phyloP scores from a whole-genome alignment of 495 filamentous ascomycete species.

The Neurospora intermedia region DNA sequence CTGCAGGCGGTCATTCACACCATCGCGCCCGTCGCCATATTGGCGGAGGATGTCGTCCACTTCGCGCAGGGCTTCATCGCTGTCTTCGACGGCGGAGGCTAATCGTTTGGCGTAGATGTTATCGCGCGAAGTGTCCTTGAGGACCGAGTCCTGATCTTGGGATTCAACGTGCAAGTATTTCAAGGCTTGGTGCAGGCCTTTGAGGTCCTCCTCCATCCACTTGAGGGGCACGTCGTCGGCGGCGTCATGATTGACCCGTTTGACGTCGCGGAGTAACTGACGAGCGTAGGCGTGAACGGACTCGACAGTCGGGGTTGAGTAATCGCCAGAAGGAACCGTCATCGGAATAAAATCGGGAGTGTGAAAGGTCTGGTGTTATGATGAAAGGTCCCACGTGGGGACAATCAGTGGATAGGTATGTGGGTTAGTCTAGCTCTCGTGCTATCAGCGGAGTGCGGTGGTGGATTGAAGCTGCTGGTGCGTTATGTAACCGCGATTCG shows the following conservation, averaged over 20 bases:
- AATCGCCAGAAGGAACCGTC: conserved; percentile 1
- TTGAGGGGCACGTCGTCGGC: conserved; percentile 23
- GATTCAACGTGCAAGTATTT: conserved; percentile 39
- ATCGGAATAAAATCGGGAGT: conserved; percentile 5
- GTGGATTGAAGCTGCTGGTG: no score
- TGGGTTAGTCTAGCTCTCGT: not conserved
- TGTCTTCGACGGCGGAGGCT: conserved; percentile 35
- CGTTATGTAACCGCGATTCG: not conserved
- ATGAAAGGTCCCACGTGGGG: not conserved
- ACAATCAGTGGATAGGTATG: not conserved
- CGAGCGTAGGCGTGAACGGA: conserved; percentile 31
- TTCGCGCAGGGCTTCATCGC: conserved; percentile 37
- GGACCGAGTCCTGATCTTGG: conserved; percentile 36
- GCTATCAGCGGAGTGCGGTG: not conserved
- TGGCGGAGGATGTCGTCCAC: conserved; percentile 35
- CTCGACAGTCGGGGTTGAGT: conserved; percentile 25
- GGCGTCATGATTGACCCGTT: conserved; percentile 19
- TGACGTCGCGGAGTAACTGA: conserved; percentile 11
- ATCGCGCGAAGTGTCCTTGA: conserved; percentile 22
- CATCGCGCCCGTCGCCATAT: conserved; percentile 14
- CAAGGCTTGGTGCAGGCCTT: conserved; percentile 35
- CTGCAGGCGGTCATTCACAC: conserved; percentile 4
- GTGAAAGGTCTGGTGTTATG: not conserved
- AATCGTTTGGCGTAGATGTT: conserved; percentile 32
- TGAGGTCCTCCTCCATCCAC: conserved; percentile 30